Evolutionary conservation across 306 rosid genomes (phyloP).

Genomic region (Styphnolobium japonicum): DNA sequence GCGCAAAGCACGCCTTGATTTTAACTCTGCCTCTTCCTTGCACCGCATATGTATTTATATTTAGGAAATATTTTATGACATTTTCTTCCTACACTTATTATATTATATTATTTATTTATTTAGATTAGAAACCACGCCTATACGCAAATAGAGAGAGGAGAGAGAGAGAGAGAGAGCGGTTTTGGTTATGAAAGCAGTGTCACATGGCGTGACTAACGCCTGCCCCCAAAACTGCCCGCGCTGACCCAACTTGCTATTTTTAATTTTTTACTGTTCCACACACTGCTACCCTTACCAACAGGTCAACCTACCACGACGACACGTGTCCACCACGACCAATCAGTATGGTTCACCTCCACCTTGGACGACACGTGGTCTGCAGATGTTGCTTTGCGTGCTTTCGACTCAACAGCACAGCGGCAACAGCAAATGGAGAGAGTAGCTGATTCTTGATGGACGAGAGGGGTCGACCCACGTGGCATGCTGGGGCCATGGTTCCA

Average conservation of each 20-base stretch:
- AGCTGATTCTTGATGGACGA: constrained; percentile 18
- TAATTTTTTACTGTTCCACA: not conserved
- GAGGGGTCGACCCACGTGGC: constrained; percentile 46
- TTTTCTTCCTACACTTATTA: not conserved
- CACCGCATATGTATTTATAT: constrained; percentile 26
- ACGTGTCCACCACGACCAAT: constrained; percentile 19
- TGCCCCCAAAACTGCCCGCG: constrained; percentile 32
- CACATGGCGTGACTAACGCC: constrained; percentile 48
- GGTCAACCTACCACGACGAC: constrained; percentile 16
- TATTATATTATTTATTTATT: not conserved
- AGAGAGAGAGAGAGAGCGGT: not conserved
- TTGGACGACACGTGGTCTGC: constrained; percentile 47
- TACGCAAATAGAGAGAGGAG: constrained; percentile 3
- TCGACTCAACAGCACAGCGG: constrained; percentile 42
- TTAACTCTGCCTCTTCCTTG: constrained; percentile 24
- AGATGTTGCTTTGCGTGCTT: constrained; percentile 39
- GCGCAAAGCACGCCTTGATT: constrained; percentile 53
- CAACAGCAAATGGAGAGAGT: not conserved
- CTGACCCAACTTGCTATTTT: constrained; percentile 10
- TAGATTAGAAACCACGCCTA: constrained; percentile 24
- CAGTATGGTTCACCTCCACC: constrained; percentile 31
- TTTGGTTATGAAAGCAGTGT: not conserved
- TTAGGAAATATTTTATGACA: not conserved
- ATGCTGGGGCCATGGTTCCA: constrained; percentile 8
- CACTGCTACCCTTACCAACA: not conserved